A percentile compares a stretch with the other conserved stretches of the same genome.
Conservation (phyloP, 2,329 filamentous ascomycete species). For the Geosmithia morbida region DNA sequence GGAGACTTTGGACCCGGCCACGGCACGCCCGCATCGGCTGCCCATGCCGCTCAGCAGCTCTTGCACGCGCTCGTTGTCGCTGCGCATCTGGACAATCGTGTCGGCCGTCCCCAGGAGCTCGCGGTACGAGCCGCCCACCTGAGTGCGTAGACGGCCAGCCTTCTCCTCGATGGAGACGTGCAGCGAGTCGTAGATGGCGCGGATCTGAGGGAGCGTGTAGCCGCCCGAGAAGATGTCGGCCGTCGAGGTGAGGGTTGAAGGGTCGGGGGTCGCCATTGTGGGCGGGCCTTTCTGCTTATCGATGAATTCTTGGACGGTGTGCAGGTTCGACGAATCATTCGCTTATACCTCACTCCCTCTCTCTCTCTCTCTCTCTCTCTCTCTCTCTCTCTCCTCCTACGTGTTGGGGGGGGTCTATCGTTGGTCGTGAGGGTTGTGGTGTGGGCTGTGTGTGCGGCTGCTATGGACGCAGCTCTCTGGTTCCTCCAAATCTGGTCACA, state of each 20-base stretch:
- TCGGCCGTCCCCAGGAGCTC: conserved; percentile 86
- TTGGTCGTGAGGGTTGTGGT: no score
- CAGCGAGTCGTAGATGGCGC: conserved; percentile 44
- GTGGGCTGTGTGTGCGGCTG: no score
- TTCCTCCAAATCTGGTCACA: no score
- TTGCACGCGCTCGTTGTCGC: conserved; percentile 63
- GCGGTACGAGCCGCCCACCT: conserved; percentile 61
- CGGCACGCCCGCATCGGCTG: conserved; percentile 57
- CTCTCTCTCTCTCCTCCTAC: no score
- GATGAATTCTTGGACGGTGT: background rate
- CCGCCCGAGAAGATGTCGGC: conserved; percentile 38
- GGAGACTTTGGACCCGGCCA: conserved; percentile 50
- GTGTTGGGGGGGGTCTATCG: no score
- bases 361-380: no score
- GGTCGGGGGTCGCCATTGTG: conserved; percentile 1
- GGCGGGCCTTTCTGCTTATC: background rate
- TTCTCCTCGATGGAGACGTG: conserved; percentile 48
- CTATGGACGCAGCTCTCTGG: no score
- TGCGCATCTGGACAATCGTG: conserved; percentile 81
- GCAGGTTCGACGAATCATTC: background rate
- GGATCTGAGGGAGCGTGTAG: conserved; percentile 48
- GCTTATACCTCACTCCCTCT: background rate
- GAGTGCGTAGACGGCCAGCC: conserved; percentile 43
- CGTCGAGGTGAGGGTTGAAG: conserved; percentile 26
- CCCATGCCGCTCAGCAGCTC: conserved; percentile 58